These are phyloP conservation scores for Aspergillus fischeri DNA, from an alignment of 2,329 filamentous ascomycete genomes.

Conservation along the genomic window DNA sequence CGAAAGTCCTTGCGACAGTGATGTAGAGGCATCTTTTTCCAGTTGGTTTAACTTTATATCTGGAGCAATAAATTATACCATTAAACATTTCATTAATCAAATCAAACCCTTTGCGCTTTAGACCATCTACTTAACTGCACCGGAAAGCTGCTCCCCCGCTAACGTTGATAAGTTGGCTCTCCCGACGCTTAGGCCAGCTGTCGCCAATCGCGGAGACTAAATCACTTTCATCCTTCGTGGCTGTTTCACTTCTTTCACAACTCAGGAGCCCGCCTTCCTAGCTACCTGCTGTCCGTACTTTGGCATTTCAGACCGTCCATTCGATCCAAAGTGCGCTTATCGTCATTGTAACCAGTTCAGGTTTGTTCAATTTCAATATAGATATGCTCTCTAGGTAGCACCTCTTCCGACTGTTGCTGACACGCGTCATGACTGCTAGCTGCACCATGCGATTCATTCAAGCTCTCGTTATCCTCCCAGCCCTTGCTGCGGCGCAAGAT, in stretches of 20 bases:
- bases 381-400: neutral
- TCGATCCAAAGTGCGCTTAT: slow-evolving; percentile 18
- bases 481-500: slow-evolving; percentile 53
- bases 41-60: neutral
- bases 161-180: neutral
- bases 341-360: slow-evolving; percentile 11
- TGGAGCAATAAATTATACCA: neutral
- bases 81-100: neutral
- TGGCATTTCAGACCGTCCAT: slow-evolving; percentile 12
- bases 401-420: slow-evolving; percentile 8
- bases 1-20: neutral
- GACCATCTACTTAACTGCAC: neutral
- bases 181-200: slow-evolving; percentile 30
- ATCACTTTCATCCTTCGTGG: slow-evolving; percentile 16
- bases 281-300: slow-evolving; percentile 24
- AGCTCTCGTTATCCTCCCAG: slow-evolving; percentile 46
- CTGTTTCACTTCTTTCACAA: slow-evolving; percentile 19
- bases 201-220: slow-evolving; percentile 13
- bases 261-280: slow-evolving; percentile 16
- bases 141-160: neutral
- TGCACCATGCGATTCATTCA: slow-evolving; percentile 52
- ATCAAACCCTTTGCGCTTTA: neutral
- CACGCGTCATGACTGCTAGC: slow-evolving; percentile 18
- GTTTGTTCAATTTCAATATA: slow-evolving; percentile 11
- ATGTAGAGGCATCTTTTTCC: neutral